phyloP scores from a whole-genome alignment of 1,284 basidiomycete genomes.

The Irpex lacteus region DNA sequence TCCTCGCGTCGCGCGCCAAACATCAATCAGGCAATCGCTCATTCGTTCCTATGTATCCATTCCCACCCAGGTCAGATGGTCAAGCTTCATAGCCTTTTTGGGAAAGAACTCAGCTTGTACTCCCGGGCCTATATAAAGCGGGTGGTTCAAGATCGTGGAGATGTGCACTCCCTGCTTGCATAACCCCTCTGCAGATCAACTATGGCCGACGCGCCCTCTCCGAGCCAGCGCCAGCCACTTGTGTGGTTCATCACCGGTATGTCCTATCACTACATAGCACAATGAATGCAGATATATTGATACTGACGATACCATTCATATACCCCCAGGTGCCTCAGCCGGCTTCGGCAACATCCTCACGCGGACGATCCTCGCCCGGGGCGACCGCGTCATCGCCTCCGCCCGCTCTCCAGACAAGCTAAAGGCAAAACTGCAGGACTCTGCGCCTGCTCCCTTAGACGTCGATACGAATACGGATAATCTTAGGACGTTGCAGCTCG shows the following conservation, averaged over 20 bases:
- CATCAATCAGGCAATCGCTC: no score
- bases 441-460: no score
- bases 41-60: no score
- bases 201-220: neutral
- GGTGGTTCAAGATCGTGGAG: no score
- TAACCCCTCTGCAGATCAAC: no score
- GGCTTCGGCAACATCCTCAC: conserved; percentile 31
- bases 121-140: neutral
- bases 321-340: conserved; percentile 20
- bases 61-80: neutral
- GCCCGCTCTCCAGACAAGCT: conserved; percentile 28
- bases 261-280: neutral
- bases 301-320: neutral
- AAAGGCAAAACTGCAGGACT: neutral
- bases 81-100: neutral
- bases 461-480: conserved; percentile 25
- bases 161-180: no score
- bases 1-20: no score
- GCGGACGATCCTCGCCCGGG: conserved; percentile 24
- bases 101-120: neutral
- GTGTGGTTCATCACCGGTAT: conserved; percentile 16
- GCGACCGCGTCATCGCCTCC: conserved; percentile 27
- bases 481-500: conserved; percentile 25
- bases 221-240: neutral
- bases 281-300: neutral